Evolutionary conservation across 306 rosid species (phyloP).

Genomic region (Corylus americana): DNA sequence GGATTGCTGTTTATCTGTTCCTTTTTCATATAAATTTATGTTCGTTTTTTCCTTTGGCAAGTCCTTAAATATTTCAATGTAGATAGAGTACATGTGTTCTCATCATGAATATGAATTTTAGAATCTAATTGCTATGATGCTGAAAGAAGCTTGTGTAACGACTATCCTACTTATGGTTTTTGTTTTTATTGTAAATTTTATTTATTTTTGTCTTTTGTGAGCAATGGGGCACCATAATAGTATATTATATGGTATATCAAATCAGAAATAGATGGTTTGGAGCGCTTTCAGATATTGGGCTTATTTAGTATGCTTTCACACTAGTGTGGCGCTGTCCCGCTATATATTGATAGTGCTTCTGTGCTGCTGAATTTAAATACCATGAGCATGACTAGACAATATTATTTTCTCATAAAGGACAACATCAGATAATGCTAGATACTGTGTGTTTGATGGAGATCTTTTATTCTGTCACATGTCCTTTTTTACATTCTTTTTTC

Average conservation of each 20-base stretch:
- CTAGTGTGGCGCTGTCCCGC: background rate
- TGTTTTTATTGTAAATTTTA: background rate
- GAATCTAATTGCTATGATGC: background rate
- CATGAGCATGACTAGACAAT: background rate
- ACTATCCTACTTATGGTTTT: background rate
- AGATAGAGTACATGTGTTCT: background rate
- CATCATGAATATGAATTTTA: background rate
- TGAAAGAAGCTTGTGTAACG: slow-evolving; percentile 1
- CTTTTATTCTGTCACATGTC: background rate
- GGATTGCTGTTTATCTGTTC: background rate
- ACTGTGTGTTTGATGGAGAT: background rate
- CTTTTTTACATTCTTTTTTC: no score
- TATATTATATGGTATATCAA: background rate
- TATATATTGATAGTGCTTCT: no score
- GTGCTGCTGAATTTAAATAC: no score
- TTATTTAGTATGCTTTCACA: background rate
- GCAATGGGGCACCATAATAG: background rate
- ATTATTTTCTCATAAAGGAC: background rate
- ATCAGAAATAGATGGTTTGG: slow-evolving; percentile 5
- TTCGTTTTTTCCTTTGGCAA: background rate
- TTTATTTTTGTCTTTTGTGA: no score
- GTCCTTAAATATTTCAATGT: background rate
- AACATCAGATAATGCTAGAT: background rate
- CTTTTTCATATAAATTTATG: background rate
- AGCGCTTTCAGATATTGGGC: background rate